phyloP scores from a whole-genome alignment of 306 rosid genomes.

The Biancaea sappan region DNA sequence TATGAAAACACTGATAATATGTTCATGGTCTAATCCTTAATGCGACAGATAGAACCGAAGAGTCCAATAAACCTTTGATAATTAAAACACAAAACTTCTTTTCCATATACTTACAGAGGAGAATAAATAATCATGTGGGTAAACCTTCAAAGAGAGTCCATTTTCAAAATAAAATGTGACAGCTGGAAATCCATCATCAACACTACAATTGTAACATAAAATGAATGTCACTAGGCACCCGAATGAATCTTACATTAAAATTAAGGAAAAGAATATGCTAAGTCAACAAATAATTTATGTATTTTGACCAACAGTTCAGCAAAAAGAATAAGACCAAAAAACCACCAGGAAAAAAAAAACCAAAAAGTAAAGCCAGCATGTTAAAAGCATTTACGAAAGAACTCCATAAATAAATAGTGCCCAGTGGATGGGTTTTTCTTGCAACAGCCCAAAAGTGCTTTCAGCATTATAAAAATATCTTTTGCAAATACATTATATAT shows the following conservation, averaged over 20 bases:
- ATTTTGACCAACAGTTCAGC: neutral
- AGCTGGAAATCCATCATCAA: slow-evolving; percentile 88
- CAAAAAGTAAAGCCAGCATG: neutral
- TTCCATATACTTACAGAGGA: slow-evolving; percentile 63
- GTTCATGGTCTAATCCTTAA: neutral
- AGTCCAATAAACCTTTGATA: slow-evolving; percentile 8
- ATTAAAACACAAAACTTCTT: slow-evolving; percentile 7
- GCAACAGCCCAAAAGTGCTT: neutral
- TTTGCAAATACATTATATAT: too few species aligned
- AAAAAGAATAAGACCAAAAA: neutral
- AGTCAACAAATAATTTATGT: neutral
- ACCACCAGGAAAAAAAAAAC: neutral
- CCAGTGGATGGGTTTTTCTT: neutral
- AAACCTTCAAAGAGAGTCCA: slow-evolving; percentile 84
- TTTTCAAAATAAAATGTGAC: slow-evolving; percentile 83
- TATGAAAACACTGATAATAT: neutral
- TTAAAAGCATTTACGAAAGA: slow-evolving; percentile 21
- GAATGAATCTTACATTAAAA: slow-evolving; percentile 30
- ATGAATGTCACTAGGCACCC: slow-evolving; percentile 15
- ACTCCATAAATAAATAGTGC: slow-evolving; percentile 22
- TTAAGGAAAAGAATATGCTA: slow-evolving; percentile 10
- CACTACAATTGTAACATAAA: slow-evolving; percentile 57
- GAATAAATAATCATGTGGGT: slow-evolving; percentile 92
- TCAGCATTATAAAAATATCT: neutral
- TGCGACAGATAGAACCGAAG: slow-evolving; percentile 21